Percentiles rank a stretch among this genome's conserved stretches.
phyloP scores from a whole-genome alignment of 169 alveolate genomes.

The Eimeria sp. region DNA sequence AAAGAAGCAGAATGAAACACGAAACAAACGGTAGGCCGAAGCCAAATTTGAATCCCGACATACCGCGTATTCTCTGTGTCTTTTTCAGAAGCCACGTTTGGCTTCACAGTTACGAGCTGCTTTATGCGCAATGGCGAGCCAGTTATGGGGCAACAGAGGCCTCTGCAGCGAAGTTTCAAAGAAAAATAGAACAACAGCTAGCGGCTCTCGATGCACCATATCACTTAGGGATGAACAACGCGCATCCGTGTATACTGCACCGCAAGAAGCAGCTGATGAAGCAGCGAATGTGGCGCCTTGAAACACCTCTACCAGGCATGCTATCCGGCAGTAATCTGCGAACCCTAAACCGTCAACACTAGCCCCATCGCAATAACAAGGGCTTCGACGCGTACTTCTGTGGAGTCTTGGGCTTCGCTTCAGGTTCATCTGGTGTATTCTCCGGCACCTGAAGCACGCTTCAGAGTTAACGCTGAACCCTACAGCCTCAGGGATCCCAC shows the following conservation, averaged over 20 bases:
- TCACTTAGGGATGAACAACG: background rate
- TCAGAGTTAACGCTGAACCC: background rate
- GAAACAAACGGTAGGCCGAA: background rate
- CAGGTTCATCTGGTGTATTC: conserved; percentile 68
- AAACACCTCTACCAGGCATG: background rate
- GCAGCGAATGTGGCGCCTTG: background rate
- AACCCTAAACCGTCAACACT: background rate
- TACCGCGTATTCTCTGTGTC: conserved; percentile 77
- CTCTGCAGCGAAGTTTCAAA: conserved; percentile 61
- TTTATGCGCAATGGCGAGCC: conserved; percentile 89
- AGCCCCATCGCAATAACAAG: background rate
- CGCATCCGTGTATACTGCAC: background rate
- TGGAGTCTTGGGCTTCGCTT: conserved; percentile 41
- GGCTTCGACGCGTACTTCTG: conserved; percentile 13
- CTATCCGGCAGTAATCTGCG: background rate
- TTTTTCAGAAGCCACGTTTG: conserved; percentile 83
- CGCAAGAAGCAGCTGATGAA: background rate
- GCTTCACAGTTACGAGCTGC: conserved; percentile 90
- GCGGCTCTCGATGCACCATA: background rate
- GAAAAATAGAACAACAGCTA: background rate
- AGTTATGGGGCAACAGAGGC: conserved; percentile 90
- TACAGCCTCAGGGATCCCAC: background rate
- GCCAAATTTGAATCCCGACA: background rate
- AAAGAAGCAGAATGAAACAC: background rate
- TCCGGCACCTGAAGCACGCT: conserved; percentile 59